phyloP scores from a whole-genome alignment of 768 basidiomycete genomes.

The Tulasnella sp. region DNA sequence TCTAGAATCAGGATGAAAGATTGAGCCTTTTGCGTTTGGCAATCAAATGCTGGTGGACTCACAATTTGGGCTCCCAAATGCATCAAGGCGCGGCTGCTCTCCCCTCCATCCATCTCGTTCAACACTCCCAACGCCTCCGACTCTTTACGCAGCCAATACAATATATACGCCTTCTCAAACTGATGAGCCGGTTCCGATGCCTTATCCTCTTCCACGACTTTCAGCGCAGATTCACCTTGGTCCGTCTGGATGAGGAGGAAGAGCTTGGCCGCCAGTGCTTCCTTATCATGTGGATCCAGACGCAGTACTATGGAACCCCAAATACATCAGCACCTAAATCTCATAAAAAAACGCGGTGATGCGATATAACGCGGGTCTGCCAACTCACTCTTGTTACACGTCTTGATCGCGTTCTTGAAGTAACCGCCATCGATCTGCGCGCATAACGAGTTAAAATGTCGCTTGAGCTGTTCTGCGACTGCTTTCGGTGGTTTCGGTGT shows the following conservation, averaged over 20 bases:
- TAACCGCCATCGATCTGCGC: constrained; percentile 88
- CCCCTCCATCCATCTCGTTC: constrained; percentile 32
- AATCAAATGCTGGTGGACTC: constrained; percentile 26
- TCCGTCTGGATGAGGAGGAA: constrained; percentile 83
- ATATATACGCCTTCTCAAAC: constrained; percentile 71
- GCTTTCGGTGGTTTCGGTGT: constrained; percentile 23
- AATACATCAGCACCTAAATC: not conserved
- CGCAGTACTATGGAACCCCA: constrained; percentile 46
- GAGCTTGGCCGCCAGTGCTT: constrained; percentile 74
- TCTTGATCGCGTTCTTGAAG: constrained; percentile 76
- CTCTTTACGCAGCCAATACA: constrained; percentile 77
- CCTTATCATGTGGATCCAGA: constrained; percentile 52
- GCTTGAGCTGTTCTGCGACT: constrained; percentile 35
- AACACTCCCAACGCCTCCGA: constrained; percentile 51
- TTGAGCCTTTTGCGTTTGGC: not conserved
- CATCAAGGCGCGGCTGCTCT: constrained; percentile 40
- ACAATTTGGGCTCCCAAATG: constrained; percentile 88
- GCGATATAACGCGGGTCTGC: constrained; percentile 21
- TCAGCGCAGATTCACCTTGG: constrained; percentile 60
- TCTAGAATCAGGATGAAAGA: constrained; percentile 37
- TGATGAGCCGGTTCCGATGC: constrained; percentile 23
- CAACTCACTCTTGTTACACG: constrained; percentile 77
- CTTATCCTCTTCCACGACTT: constrained; percentile 35
- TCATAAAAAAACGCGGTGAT: constrained; percentile 21
- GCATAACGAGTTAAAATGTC: constrained; percentile 66